A percentile compares a stretch with the other conserved stretches of the same genome.
phyloP scores from a whole-genome alignment of 257 asterid genomes.

The Striga asiatica region DNA sequence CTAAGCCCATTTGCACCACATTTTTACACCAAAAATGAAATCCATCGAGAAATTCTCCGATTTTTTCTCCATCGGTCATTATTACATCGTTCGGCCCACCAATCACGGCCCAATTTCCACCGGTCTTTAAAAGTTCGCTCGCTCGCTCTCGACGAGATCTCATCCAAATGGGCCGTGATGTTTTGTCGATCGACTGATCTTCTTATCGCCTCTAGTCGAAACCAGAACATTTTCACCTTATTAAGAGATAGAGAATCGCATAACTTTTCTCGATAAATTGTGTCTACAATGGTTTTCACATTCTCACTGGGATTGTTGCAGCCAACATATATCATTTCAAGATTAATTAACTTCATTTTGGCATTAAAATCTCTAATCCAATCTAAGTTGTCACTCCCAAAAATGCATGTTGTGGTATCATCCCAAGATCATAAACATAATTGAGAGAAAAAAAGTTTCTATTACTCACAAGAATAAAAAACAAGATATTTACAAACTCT shows the following conservation, averaged over 20 bases:
- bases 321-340: constrained; percentile 46
- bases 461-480: no score
- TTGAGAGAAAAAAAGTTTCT: no score
- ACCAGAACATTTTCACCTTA: constrained; percentile 46
- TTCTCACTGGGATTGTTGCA: constrained; percentile 36
- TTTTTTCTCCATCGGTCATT: constrained; percentile 21
- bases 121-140: constrained; percentile 8
- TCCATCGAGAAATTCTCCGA: background rate
- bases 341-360: constrained; percentile 24
- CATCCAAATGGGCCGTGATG: background rate
- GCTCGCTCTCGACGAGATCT: constrained; percentile 10
- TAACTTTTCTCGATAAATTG: constrained; percentile 32
- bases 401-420: no score
- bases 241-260: constrained; percentile 25
- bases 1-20: constrained; percentile 33
- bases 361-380: constrained; percentile 44
- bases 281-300: constrained; percentile 23
- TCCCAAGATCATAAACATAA: no score
- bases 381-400: constrained; percentile 41
- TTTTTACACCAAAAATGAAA: background rate
- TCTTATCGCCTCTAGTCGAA: constrained; percentile 38
- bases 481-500: no score
- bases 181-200: constrained; percentile 19
- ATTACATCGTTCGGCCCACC: constrained; percentile 30
- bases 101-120: constrained; percentile 36